Conservation (phyloP, 1,139 yeast genomes). For the Hanseniaspora sp. region DNA sequence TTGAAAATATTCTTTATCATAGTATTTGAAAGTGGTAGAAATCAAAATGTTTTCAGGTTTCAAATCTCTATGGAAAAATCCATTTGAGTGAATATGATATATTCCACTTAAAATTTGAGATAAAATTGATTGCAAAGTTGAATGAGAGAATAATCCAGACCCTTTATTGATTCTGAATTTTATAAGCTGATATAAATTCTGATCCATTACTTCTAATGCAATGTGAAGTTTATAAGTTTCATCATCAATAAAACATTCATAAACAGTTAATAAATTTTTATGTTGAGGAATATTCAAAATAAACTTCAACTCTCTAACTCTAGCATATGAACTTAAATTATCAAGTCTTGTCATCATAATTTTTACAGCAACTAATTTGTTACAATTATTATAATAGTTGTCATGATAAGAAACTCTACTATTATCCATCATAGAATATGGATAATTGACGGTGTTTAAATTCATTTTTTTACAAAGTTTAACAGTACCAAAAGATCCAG, state of each 20-base stretch:
- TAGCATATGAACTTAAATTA: slow-evolving; percentile 44
- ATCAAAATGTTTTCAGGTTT: slow-evolving; percentile 86
- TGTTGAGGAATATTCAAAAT: slow-evolving; percentile 62
- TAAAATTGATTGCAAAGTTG: slow-evolving; percentile 54
- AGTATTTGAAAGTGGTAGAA: slow-evolving; percentile 45
- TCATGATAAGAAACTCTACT: slow-evolving; percentile 23
- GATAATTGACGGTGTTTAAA: slow-evolving; percentile 25
- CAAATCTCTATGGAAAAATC: slow-evolving; percentile 79
- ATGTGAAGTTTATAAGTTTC: slow-evolving; percentile 52
- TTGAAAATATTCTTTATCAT: slow-evolving; percentile 33
- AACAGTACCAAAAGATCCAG: slow-evolving; percentile 72
- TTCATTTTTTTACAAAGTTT: slow-evolving; percentile 43
- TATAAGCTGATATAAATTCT: slow-evolving; percentile 65
- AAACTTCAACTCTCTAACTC: slow-evolving; percentile 65
- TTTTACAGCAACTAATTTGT: slow-evolving; percentile 68
- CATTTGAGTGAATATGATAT: slow-evolving; percentile 64
- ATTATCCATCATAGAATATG: slow-evolving; percentile 32
- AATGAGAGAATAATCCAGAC: slow-evolving; percentile 36
- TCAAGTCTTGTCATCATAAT: slow-evolving; percentile 52
- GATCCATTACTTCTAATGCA: slow-evolving; percentile 82
- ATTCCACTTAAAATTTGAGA: slow-evolving; percentile 66
- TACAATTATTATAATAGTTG: slow-evolving; percentile 28
- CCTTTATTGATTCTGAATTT: slow-evolving; percentile 34
- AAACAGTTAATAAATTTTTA: slow-evolving; percentile 57
- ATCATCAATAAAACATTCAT: slow-evolving; percentile 68